Conservation (phyloP, 2,329 filamentous ascomycete genomes). For the Bretziella fagacearum region DNA sequence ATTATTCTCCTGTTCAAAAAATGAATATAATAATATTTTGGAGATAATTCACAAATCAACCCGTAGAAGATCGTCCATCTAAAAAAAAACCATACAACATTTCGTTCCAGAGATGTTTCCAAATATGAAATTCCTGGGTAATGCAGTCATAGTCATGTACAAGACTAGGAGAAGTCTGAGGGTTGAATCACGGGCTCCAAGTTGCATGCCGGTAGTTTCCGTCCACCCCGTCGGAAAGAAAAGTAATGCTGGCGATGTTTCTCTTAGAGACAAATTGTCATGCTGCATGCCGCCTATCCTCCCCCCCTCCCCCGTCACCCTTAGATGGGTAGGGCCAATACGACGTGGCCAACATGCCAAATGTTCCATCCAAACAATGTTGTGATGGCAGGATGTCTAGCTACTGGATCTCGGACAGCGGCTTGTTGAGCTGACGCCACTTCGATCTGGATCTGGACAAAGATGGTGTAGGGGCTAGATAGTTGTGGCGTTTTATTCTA, state of each 20-base stretch:
- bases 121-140: neutral
- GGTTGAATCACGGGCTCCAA: neutral
- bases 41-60: neutral
- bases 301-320: neutral
- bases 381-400: neutral
- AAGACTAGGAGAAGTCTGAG: neutral
- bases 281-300: neutral
- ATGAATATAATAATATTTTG: neutral
- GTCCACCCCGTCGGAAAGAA: neutral
- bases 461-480: neutral
- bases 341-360: neutral
- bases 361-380: neutral
- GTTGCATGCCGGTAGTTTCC: neutral
- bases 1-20: too few relatives aligned
- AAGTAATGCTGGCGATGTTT: neutral
- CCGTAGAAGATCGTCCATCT: neutral
- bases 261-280: neutral
- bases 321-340: too few relatives aligned
- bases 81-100: neutral
- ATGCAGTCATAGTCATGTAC: neutral
- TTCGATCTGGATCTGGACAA: neutral
- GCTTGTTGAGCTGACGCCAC: neutral
- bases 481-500: neutral
- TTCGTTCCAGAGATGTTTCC: neutral
- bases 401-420: neutral